Conservation (phyloP, 805 yeast genomes). For the Kluyveromyces starmeri region DNA sequence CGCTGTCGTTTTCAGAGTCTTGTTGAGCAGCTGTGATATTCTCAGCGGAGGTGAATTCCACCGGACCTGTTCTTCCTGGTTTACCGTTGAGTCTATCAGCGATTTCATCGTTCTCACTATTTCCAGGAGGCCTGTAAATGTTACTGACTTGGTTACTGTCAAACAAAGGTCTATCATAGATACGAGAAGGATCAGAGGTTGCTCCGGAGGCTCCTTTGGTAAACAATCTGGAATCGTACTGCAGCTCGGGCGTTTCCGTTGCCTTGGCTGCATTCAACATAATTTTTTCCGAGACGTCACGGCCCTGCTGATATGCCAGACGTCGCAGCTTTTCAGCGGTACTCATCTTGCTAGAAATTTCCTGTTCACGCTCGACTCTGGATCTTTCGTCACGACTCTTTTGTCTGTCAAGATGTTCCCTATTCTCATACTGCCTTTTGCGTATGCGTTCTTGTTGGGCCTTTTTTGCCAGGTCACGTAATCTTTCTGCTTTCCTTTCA, state of each 20-base stretch:
- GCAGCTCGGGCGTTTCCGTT: slow-evolving; percentile 32
- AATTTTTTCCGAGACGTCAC: slow-evolving; percentile 50
- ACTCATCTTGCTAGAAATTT: slow-evolving; percentile 36
- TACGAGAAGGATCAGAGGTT: slow-evolving; percentile 34
- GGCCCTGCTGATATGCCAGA: slow-evolving; percentile 36
- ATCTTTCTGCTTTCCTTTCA: slow-evolving; percentile 40
- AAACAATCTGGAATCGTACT: slow-evolving; percentile 53
- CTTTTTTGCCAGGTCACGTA: slow-evolving; percentile 41
- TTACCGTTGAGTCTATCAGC: slow-evolving; percentile 10
- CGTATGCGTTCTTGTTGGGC: slow-evolving; percentile 33
- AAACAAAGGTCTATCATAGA: slow-evolving; percentile 54
- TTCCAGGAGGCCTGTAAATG: slow-evolving; percentile 35
- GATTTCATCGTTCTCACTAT: slow-evolving; percentile 11
- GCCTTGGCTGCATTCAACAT: slow-evolving; percentile 42
- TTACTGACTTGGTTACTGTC: slow-evolving; percentile 42
- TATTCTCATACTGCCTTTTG: slow-evolving; percentile 5
- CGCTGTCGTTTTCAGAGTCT: slow-evolving; percentile 5
- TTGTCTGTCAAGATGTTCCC: slow-evolving; percentile 24
- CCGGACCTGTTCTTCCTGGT: slow-evolving; percentile 32
- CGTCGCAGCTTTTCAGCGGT: slow-evolving; percentile 35
- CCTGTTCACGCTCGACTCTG: slow-evolving; percentile 39
- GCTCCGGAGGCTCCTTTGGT: slow-evolving; percentile 34
- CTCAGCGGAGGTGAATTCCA: slow-evolving; percentile 37
- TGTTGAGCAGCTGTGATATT: slow-evolving; percentile 1
- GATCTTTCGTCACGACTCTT: slow-evolving; percentile 36